These are phyloP conservation scores for Xylaria sp. DNA, from an alignment of 2,329 filamentous ascomycete genomes.

Conservation along the genomic window DNA sequence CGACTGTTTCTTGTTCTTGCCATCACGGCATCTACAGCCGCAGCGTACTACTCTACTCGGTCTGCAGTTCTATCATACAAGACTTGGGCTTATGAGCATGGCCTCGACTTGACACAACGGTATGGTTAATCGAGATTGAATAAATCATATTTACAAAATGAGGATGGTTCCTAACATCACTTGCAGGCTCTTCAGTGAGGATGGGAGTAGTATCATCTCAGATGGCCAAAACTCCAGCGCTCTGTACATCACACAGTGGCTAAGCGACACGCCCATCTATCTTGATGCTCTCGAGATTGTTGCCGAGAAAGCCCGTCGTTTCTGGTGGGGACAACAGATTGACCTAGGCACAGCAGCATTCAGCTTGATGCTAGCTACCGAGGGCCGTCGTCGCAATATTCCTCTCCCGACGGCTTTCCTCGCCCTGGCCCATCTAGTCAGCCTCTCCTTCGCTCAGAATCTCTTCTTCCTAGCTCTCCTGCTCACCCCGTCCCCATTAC, in stretches of 20 bases:
- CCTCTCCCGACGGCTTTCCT: slow-evolving; percentile 67
- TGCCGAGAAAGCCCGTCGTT: slow-evolving; percentile 63
- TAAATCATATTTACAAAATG: not conserved
- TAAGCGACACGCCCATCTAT: slow-evolving; percentile 63
- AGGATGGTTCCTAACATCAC: slow-evolving; percentile 26
- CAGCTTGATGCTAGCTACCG: slow-evolving; percentile 67
- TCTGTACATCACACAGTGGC: slow-evolving; percentile 61
- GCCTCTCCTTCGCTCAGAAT: slow-evolving; percentile 70
- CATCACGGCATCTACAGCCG: slow-evolving; percentile 45
- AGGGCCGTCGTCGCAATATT: slow-evolving; percentile 68
- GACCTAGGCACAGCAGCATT: slow-evolving; percentile 65
- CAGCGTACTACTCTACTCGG: slow-evolving; percentile 47
- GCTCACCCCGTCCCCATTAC: slow-evolving; percentile 63
- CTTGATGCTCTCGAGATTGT: slow-evolving; percentile 65
- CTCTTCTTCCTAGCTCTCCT: slow-evolving; percentile 71
- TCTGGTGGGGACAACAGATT: slow-evolving; percentile 72
- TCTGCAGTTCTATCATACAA: slow-evolving; percentile 53
- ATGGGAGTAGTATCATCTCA: not conserved
- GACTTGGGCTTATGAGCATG: slow-evolving; percentile 54
- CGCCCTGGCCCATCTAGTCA: slow-evolving; percentile 67
- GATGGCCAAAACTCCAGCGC: slow-evolving; percentile 47
- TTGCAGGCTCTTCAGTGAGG: slow-evolving; percentile 41
- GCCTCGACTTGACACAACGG: slow-evolving; percentile 48
- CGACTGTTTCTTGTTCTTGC: slow-evolving; percentile 52
- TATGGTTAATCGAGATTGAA: slow-evolving; percentile 35